These are phyloP conservation scores for Geotrichum australiense DNA, from an alignment of 1,139 yeast species.

Conservation along the genomic window DNA sequence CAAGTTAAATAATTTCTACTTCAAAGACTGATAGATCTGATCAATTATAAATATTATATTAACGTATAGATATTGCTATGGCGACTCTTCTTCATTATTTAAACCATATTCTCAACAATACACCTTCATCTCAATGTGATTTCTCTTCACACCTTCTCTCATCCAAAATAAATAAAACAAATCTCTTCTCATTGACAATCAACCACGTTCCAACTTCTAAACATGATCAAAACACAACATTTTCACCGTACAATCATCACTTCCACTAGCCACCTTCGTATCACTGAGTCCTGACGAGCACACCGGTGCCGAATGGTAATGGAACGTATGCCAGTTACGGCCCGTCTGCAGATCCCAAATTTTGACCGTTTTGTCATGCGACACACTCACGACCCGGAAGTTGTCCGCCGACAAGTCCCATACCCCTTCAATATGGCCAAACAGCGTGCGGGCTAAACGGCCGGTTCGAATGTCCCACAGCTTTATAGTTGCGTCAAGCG, in stretches of 20 bases:
- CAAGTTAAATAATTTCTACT: too few species aligned
- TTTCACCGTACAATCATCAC: constrained; percentile 77
- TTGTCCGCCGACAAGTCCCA: constrained; percentile 97
- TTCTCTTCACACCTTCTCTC: too few species aligned
- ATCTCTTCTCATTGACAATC: too few species aligned
- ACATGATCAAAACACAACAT: constrained; percentile 65
- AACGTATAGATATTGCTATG: too few species aligned
- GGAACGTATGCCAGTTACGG: constrained; percentile 83
- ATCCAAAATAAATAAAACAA: too few species aligned
- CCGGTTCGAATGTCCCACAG: constrained; percentile 88
- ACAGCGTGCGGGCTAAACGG: constrained; percentile 82
- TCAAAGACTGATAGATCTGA: too few species aligned
- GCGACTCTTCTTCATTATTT: too few species aligned
- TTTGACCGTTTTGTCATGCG: constrained; percentile 83
- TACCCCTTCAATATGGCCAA: constrained; percentile 96
- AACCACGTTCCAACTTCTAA: too few species aligned
- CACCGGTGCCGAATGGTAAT: constrained; percentile 55
- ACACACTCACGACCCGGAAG: constrained; percentile 87
- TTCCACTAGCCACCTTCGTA: constrained; percentile 82
- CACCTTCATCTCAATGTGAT: too few species aligned
- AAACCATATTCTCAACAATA: too few species aligned
- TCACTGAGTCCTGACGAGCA: constrained; percentile 87
- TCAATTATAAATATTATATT: too few species aligned
- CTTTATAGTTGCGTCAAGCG: constrained; percentile 88
- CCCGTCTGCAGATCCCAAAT: constrained; percentile 96